Evolutionary conservation across 2,329 filamentous ascomycete genomes (phyloP).

Genomic region (Fusarium anguioides): DNA sequence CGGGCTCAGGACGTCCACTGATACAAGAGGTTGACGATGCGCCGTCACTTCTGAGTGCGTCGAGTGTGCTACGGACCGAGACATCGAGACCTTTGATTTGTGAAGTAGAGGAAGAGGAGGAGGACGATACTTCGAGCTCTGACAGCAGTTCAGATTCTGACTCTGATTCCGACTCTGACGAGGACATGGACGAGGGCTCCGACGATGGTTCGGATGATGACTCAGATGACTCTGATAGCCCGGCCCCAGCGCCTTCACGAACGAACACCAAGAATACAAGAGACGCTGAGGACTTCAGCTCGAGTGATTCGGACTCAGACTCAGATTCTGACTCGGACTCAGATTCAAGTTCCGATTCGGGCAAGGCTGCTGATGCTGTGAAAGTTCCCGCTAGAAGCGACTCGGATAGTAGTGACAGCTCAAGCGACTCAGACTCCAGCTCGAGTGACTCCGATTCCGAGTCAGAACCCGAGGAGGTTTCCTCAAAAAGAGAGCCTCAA

Average conservation of each 20-base stretch:
- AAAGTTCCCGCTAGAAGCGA: slow-evolving; percentile 20
- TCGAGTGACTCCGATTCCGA: slow-evolving; percentile 46
- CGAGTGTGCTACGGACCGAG: neutral
- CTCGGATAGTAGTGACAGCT: slow-evolving; percentile 35
- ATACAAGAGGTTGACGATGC: slow-evolving; percentile 46
- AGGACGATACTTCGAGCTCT: slow-evolving; percentile 32
- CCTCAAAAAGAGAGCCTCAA: slow-evolving; percentile 47
- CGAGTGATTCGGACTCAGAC: slow-evolving; percentile 25
- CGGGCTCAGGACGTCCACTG: slow-evolving; percentile 41
- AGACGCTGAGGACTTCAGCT: slow-evolving; percentile 8
- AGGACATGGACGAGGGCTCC: slow-evolving; percentile 54
- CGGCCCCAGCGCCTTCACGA: neutral
- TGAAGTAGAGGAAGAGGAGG: slow-evolving; percentile 21
- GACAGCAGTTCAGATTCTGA: slow-evolving; percentile 46
- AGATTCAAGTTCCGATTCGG: slow-evolving; percentile 6
- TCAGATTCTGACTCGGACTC: slow-evolving; percentile 1
- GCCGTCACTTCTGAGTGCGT: neutral
- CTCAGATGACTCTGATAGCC: slow-evolving; percentile 2
- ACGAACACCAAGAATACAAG: neutral
- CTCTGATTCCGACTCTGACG: slow-evolving; percentile 45
- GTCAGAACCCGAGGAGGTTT: slow-evolving; percentile 51
- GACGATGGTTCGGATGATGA: slow-evolving; percentile 18
- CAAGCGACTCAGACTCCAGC: slow-evolving; percentile 34
- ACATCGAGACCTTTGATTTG: neutral
- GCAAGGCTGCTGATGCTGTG: neutral